Evolutionary conservation across 139 green algal genomes (phyloP), one percentile per base, ranked within the genome.

Genomic region (Eudorina sp.): DNA sequence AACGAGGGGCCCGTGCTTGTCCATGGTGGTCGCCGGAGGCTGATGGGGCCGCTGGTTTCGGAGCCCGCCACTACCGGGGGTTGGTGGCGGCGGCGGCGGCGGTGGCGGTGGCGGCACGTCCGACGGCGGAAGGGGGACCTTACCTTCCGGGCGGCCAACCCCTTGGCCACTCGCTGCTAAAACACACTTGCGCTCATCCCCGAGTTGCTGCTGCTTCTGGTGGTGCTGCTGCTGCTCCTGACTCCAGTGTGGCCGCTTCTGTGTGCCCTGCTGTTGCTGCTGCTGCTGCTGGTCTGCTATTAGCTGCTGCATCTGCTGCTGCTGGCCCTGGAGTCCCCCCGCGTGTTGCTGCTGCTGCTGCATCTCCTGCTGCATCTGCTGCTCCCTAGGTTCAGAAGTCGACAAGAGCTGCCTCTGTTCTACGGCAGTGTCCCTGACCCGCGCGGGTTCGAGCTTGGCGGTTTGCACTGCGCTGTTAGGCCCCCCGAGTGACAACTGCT

Each of bases 191-290:
- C n/a, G n/a, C n/a, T n/a, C n/a, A n/a, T n/a, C n/a, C n/a, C n/a
- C n/a, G n/a, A n/a, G 34, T 76, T 14, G 21, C 27, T 79, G 41
- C 43, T 23, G 18, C 41, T 40, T 23, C 18, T 66, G 77, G 16
- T 53, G 77, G 53, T 58, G 38, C 19, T 84, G 53, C 53, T 84
- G 76, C 34, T 27, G 14, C 76, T 69, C 51, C 25, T 48, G 31
- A n/a, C 48, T 31, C 69, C 34, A 55, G 25, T 53, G 53, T 51
- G 48, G 76, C 34, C 21, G 76, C 4, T 27, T 29, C 9, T 73
- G 77, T 36, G 31, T 53, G 38, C 1, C 19, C 38, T 36, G 19
- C 70, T 79, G 40, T 53, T 43, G 62, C 62, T 72, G 62, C 81
- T 48, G 34, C 64, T 66, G 45, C 31, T 18, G 3, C 81, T 69